phyloP scores from a whole-genome alignment of 2,329 filamentous ascomycete species.

The Cylindrodendrum hubeiense region DNA sequence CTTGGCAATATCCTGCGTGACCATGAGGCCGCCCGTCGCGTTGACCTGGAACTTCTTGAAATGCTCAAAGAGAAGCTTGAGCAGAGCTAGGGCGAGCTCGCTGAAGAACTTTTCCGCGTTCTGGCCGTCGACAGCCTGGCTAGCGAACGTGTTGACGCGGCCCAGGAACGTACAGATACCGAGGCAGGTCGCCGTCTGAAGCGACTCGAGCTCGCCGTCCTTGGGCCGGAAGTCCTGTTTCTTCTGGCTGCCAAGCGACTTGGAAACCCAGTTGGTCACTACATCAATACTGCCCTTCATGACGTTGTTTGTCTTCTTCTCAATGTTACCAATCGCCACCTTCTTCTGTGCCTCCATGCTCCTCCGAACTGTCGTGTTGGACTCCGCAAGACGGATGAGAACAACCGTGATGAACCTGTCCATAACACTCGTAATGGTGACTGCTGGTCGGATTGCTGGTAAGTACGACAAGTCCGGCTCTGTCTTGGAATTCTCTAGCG shows the following conservation, averaged over 20 bases:
- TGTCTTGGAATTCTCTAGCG: slow-evolving; percentile 82
- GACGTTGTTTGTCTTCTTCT: slow-evolving; percentile 81
- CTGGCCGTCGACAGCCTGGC: slow-evolving; percentile 81
- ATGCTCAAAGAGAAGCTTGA: slow-evolving; percentile 86
- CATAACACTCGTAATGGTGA: slow-evolving; percentile 93
- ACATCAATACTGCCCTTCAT: slow-evolving; percentile 72
- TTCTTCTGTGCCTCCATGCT: slow-evolving; percentile 89
- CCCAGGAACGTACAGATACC: slow-evolving; percentile 84
- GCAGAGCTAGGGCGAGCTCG: slow-evolving; percentile 85
- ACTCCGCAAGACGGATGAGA: slow-evolving; percentile 87
- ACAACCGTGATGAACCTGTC: slow-evolving; percentile 92
- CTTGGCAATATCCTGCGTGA: slow-evolving; percentile 94
- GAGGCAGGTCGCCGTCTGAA: slow-evolving; percentile 89
- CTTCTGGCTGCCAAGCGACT: slow-evolving; percentile 81
- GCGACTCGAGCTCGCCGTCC: slow-evolving; percentile 81
- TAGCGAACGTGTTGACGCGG: slow-evolving; percentile 72
- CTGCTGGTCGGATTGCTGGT: slow-evolving; percentile 80
- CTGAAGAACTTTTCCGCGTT: slow-evolving; percentile 87
- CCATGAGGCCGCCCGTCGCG: slow-evolving; percentile 92
- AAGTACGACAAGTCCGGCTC: slow-evolving; percentile 93
- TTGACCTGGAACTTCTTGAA: slow-evolving; percentile 96
- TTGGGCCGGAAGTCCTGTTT: slow-evolving; percentile 92
- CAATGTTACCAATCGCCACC: slow-evolving; percentile 79
- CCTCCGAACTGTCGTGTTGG: slow-evolving; percentile 89
- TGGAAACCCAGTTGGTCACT: slow-evolving; percentile 80